These are phyloP conservation scores for Saccharomycopsis olivae DNA, from an alignment of 805 yeast genomes.

Conservation along the genomic window DNA sequence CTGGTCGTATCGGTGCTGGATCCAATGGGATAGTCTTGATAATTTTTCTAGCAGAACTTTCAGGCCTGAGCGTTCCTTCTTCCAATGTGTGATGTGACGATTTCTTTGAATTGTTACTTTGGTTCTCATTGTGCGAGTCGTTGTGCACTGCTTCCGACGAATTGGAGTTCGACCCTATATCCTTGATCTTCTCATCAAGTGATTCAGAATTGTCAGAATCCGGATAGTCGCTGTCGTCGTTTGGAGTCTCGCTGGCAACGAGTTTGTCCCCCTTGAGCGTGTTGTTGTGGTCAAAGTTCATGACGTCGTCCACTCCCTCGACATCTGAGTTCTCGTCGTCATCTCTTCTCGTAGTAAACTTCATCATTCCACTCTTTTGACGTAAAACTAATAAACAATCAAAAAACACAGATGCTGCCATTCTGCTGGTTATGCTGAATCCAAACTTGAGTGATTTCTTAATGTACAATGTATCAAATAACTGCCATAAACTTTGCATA, in stretches of 20 bases:
- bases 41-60: conserved; percentile 60
- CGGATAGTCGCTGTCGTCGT: conserved; percentile 19
- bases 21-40: conserved; percentile 74
- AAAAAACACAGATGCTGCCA: conserved; percentile 88
- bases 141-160: conserved; percentile 15
- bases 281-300: neutral
- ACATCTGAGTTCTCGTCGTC: conserved; percentile 21
- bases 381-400: conserved; percentile 80
- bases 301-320: conserved; percentile 17
- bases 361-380: conserved; percentile 81
- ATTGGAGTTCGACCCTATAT: conserved; percentile 12
- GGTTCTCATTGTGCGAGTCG: conserved; percentile 22
- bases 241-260: neutral
- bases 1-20: conserved; percentile 54
- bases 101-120: conserved; percentile 29
- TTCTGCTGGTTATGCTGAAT: conserved; percentile 65
- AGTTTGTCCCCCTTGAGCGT: neutral
- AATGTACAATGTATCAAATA: conserved; percentile 59
- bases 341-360: conserved; percentile 29
- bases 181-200: conserved; percentile 25
- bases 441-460: conserved; percentile 31
- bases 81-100: conserved; percentile 43
- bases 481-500: conserved; percentile 89
- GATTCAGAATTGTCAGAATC: conserved; percentile 25
- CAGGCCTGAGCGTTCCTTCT: conserved; percentile 43